Evolutionary conservation across 345 rosid genomes (phyloP), one percentile per base, ranked within the genome.

Genomic region (Ricinus communis): DNA sequence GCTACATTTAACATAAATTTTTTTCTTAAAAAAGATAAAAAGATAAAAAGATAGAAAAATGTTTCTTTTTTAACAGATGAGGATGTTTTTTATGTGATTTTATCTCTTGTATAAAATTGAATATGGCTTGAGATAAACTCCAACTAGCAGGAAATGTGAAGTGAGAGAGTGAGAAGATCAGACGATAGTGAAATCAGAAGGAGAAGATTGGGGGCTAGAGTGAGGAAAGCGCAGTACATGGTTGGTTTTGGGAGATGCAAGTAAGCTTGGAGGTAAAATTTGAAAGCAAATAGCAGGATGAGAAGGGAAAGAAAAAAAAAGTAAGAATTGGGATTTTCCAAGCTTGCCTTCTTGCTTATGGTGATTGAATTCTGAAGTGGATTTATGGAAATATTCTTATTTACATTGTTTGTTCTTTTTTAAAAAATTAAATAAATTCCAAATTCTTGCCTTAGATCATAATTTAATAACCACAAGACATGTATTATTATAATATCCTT

Each of bases 121-220:
- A n/a, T n/a, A n/a, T n/a, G n/a, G n/a, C n/a, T n/a, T n/a, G n/a
- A 12, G 15, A 47, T 12, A 19, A 13, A 19, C 51, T 13, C 2
- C 12, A 4, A n/a, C n/a, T n/a, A n/a, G n/a, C n/a, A n/a, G n/a
- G n/a, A n/a, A n/a, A n/a, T n/a, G n/a, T n/a, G n/a, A n/a, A n/a
- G n/a, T n/a, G n/a, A n/a, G n/a, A n/a, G n/a, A n/a, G n/a, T n/a
- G n/a, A n/a, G n/a, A n/a, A n/a, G n/a, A n/a, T n/a, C 0, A 8
- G 62, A 40, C 70, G 72, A 13, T 56, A 60, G 5, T 82, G 74
- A 30, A 78, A 70, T 30, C 71, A 71, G 50, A 82, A 80, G n/a
- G 70, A 72, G 78, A n/a, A 33, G 75, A 22, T 38, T 73, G 80
- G 31, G 63, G 1, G 87, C 75, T 45, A 87, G 84, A 2, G 56